These are phyloP conservation scores for Trichoderma sp. DNA, from an alignment of 2,329 filamentous ascomycete genomes.

Conservation along the genomic window DNA sequence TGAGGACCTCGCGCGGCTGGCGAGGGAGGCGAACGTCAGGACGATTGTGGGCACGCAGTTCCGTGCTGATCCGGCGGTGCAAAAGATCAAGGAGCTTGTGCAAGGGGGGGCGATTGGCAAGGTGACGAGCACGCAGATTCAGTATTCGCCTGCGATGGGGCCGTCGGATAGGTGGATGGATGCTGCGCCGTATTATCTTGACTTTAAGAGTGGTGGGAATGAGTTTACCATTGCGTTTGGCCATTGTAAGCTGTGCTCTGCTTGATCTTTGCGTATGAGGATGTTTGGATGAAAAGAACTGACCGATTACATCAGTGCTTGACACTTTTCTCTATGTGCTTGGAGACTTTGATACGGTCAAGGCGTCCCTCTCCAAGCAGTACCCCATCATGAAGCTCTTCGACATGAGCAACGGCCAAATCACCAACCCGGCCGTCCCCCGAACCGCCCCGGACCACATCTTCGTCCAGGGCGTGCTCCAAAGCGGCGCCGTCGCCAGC, in stretches of 20 bases:
- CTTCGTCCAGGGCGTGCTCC: slow-evolving; percentile 40
- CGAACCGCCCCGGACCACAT: slow-evolving; percentile 42
- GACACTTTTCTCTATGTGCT: slow-evolving; percentile 28
- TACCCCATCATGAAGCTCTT: slow-evolving; percentile 33
- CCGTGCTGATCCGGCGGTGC: slow-evolving; percentile 43
- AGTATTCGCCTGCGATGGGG: not conserved
- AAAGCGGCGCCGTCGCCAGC: slow-evolving; percentile 38
- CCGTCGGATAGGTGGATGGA: slow-evolving; percentile 31
- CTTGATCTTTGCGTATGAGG: too few species aligned
- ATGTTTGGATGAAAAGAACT: not conserved
- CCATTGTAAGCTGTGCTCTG: slow-evolving; percentile 19
- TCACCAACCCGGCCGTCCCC: slow-evolving; percentile 32
- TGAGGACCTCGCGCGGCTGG: slow-evolving; percentile 44
- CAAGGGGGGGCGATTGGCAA: slow-evolving; percentile 27
- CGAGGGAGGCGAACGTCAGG: slow-evolving; percentile 38
- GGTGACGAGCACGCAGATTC: slow-evolving; percentile 23
- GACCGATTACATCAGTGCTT: slow-evolving; percentile 29
- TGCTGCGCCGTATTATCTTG: slow-evolving; percentile 33
- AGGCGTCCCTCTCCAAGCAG: slow-evolving; percentile 36
- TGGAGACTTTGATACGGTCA: slow-evolving; percentile 18
- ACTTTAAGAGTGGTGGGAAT: slow-evolving; percentile 35
- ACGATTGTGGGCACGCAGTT: slow-evolving; percentile 54
- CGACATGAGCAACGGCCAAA: slow-evolving; percentile 31
- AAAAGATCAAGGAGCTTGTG: slow-evolving; percentile 30
- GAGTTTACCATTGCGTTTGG: slow-evolving; percentile 34